Evolutionary conservation across 2,329 filamentous ascomycete species (phyloP).

Genomic region (Alternaria sp.): DNA sequence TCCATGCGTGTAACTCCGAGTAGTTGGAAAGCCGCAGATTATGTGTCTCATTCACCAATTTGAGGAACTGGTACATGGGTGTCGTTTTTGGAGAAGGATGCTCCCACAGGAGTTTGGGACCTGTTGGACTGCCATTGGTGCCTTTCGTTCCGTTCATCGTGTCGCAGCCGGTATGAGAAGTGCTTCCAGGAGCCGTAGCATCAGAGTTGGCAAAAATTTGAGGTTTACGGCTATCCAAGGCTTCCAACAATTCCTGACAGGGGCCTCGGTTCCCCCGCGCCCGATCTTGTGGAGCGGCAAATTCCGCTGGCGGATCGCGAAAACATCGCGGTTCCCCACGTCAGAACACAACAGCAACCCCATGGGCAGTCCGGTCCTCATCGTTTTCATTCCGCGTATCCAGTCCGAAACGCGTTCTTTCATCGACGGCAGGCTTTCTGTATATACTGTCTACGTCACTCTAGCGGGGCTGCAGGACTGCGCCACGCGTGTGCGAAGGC

Average conservation of each 20-base stretch:
- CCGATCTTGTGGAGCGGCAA: background rate
- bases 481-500: background rate
- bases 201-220: background rate
- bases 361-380: background rate
- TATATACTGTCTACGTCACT: background rate
- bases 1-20: slow-evolving; percentile 83
- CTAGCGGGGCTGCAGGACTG: background rate
- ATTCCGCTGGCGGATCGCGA: background rate
- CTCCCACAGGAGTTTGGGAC: slow-evolving; percentile 66
- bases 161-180: background rate
- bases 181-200: background rate
- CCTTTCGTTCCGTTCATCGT: slow-evolving; percentile 24
- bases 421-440: background rate
- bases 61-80: slow-evolving; percentile 75
- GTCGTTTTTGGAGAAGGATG: slow-evolving; percentile 73
- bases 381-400: background rate
- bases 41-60: slow-evolving; percentile 73
- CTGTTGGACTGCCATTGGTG: slow-evolving; percentile 33
- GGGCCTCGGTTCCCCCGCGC: slow-evolving; percentile 13
- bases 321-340: slow-evolving; percentile 1
- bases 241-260: slow-evolving; percentile 7
- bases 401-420: background rate
- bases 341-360: background rate
- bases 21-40: slow-evolving; percentile 71
- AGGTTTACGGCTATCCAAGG: slow-evolving; percentile 11